phyloP scores from a whole-genome alignment of 257 asterid species.

The Salvia rosmarinus region DNA sequence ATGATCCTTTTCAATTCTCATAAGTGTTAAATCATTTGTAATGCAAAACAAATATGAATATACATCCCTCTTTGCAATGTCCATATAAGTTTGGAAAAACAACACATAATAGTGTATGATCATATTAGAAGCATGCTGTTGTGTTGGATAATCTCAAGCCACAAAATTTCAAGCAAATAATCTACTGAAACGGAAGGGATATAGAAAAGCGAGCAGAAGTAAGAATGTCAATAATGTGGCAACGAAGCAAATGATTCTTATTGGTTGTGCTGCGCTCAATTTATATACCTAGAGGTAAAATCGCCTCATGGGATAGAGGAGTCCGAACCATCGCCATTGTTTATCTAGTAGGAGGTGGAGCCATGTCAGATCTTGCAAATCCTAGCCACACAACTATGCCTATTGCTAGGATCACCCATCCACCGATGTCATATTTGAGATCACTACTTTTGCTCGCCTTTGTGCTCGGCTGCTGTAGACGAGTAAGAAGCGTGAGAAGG shows the following conservation, averaged over 20 bases:
- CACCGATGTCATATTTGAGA: constrained; percentile 63
- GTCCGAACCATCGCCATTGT: too few relatives aligned
- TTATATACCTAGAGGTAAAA: background rate
- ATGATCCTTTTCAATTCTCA: too few relatives aligned
- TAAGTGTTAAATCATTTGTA: too few relatives aligned
- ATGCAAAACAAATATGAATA: too few relatives aligned
- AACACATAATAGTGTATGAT: background rate
- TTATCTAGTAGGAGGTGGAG: constrained; percentile 7
- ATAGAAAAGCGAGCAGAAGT: background rate
- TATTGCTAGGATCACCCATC: constrained; percentile 71
- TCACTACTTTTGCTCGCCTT: constrained; percentile 39
- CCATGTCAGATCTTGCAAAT: background rate
- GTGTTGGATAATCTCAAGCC: background rate
- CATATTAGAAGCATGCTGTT: background rate
- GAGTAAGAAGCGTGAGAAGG: background rate
- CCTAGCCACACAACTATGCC: constrained; percentile 10
- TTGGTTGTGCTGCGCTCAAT: background rate
- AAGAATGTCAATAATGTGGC: background rate
- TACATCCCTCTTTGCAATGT: too few relatives aligned
- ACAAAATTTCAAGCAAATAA: background rate
- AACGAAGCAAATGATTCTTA: background rate
- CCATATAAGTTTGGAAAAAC: too few relatives aligned
- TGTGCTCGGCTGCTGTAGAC: constrained; percentile 19
- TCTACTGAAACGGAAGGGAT: background rate
- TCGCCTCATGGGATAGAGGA: too few relatives aligned